phyloP scores from a whole-genome alignment of 208 protist genomes.

The Trypanosoma platydactyli region DNA sequence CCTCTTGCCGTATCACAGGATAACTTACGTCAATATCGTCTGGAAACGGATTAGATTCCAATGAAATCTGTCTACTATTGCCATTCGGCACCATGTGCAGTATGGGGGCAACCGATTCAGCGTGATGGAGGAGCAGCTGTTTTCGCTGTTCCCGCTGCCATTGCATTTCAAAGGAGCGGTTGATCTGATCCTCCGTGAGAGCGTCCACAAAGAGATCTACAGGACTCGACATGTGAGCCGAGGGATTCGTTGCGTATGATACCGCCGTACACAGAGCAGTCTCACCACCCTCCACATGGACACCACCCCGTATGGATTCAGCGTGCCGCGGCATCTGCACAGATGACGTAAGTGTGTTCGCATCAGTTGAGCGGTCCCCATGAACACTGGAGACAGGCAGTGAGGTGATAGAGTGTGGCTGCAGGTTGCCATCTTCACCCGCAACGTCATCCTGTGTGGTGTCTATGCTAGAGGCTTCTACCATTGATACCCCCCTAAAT shows the following conservation, averaged over 20 bases:
- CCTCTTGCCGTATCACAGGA: constrained; percentile 2
- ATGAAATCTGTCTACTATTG: neutral
- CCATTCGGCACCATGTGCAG: neutral
- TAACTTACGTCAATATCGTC: neutral
- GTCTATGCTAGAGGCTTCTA: neutral
- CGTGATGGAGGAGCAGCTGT: neutral
- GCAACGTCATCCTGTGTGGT: neutral
- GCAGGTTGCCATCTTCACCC: neutral
- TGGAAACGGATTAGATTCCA: neutral
- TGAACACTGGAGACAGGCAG: constrained; percentile 30
- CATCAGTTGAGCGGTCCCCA: constrained; percentile 27
- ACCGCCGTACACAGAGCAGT: neutral
- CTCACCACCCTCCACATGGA: neutral
- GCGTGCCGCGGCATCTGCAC: constrained; percentile 1
- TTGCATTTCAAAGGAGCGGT: constrained; percentile 27
- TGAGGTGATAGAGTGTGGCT: constrained; percentile 9
- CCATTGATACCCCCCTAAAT: no score
- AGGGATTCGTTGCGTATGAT: neutral
- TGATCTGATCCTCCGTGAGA: constrained; percentile 29
- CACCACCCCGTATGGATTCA: neutral
- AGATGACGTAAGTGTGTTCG: constrained; percentile 14
- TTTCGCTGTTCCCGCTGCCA: constrained; percentile 9
- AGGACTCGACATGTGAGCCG: neutral
- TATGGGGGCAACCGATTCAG: neutral
- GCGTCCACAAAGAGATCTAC: constrained; percentile 31